Percentiles rank a stretch among this genome's conserved stretches.
phyloP scores from a whole-genome alignment of 139 green algal genomes.

The Micractinium sp. region DNA sequence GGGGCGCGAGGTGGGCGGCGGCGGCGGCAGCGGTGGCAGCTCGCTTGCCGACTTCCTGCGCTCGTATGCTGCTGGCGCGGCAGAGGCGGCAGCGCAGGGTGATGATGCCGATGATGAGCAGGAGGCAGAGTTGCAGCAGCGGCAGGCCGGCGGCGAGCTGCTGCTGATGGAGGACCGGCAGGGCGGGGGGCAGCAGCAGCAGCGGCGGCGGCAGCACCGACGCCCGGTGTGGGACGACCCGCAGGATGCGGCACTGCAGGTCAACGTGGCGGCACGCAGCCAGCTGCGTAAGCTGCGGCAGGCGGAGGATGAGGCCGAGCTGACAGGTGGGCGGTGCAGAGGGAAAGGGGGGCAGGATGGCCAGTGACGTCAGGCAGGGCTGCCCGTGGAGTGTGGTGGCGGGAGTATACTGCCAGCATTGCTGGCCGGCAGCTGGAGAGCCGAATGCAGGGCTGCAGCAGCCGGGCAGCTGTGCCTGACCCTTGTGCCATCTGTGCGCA shows the following conservation, averaged over 20 bases:
- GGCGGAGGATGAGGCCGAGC: conserved; percentile 55
- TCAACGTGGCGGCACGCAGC: conserved; percentile 57
- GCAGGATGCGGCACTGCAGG: conserved; percentile 55
- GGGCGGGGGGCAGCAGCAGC: neutral
- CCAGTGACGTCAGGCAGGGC: neutral
- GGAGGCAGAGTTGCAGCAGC: neutral
- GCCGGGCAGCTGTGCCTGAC: neutral
- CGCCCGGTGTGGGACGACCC: conserved; percentile 74
- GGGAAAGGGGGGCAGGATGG: neutral
- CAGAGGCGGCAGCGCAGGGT: neutral
- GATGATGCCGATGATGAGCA: neutral
- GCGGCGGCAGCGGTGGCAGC: neutral
- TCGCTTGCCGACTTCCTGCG: conserved; percentile 16
- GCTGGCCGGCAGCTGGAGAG: too few relatives aligned
- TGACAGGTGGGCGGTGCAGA: conserved; percentile 49
- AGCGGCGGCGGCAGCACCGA: conserved; percentile 1
- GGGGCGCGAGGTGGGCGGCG: conserved; percentile 4
- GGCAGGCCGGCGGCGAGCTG: neutral
- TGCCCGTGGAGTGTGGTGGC: too few relatives aligned
- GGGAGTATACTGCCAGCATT: too few relatives aligned
- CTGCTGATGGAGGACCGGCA: conserved; percentile 33
- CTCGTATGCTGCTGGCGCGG: neutral
- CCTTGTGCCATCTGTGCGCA: neutral
- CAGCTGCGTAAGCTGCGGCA: conserved; percentile 77
- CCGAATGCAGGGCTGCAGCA: too few relatives aligned